Conservation (phyloP, 2,329 filamentous ascomycete species). For the Torrubiella hemipterigena region DNA sequence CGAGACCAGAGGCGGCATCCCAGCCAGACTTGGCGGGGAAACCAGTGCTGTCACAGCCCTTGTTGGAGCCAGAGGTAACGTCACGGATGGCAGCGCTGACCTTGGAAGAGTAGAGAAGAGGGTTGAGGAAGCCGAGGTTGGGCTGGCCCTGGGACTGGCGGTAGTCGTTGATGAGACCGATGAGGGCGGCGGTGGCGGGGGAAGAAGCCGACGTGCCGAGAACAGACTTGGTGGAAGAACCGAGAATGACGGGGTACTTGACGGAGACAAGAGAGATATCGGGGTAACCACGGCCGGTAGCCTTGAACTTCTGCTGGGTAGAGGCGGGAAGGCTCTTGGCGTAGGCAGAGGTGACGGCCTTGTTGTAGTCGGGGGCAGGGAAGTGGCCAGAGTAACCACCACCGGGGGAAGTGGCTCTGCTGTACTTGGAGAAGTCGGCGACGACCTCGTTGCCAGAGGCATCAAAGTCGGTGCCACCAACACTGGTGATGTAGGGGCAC, state of each 20-base stretch:
- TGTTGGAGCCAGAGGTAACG: not conserved
- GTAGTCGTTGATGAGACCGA: not conserved
- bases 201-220: not conserved
- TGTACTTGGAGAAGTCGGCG: not conserved
- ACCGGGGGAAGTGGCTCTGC: not conserved
- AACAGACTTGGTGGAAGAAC: not conserved
- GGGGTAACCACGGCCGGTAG: not conserved
- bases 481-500: constrained; percentile 35
- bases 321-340: not conserved
- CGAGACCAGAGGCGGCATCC: not conserved
- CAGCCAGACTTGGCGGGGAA: not conserved
- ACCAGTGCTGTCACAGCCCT: not conserved
- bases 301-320: not conserved
- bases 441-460: not conserved
- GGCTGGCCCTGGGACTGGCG: not conserved
- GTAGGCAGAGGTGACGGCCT: not conserved
- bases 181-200: not conserved
- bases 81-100: not conserved
- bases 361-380: constrained; percentile 4
- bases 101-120: not conserved
- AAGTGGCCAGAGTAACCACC: constrained; percentile 1
- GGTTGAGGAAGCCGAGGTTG: not conserved
- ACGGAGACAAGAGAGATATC: not conserved
- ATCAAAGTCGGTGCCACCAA: constrained; percentile 30
- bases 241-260: not conserved